Evolutionary conservation across 345 rosid species (phyloP).

Genomic region (Aquilaria malaccensis): DNA sequence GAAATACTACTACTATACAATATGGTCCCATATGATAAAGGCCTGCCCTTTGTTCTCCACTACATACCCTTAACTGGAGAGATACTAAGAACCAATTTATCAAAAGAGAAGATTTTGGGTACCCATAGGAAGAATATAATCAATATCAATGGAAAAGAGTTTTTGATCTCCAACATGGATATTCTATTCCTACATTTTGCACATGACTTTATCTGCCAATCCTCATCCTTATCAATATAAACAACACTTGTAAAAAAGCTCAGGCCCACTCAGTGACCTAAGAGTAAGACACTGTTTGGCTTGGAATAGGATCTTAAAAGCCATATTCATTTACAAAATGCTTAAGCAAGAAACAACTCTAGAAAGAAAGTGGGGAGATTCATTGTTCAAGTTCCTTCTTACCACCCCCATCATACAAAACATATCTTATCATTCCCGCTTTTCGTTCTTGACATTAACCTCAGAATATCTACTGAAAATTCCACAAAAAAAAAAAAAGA

Average conservation of each 20-base stretch:
- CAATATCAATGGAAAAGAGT: not conserved
- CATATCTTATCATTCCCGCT: slow-evolving; percentile 23
- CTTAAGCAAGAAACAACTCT: slow-evolving; percentile 2
- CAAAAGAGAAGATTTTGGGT: not conserved
- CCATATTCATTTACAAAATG: slow-evolving; percentile 31
- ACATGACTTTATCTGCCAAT: not conserved
- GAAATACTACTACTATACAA: not conserved
- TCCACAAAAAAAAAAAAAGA: not conserved
- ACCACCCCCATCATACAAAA: slow-evolving; percentile 7
- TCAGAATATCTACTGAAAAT: not conserved
- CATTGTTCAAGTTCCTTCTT: slow-evolving; percentile 13
- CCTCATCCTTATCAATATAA: not conserved
- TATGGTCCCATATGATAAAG: slow-evolving; percentile 6
- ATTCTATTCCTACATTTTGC: slow-evolving; percentile 15
- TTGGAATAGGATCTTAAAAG: slow-evolving; percentile 26
- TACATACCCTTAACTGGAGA: slow-evolving; percentile 10
- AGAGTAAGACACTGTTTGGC: slow-evolving; percentile 18
- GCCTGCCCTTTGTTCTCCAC: not conserved
- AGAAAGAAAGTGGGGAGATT: slow-evolving; percentile 18
- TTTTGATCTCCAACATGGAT: slow-evolving; percentile 11
- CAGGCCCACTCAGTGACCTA: slow-evolving; percentile 5
- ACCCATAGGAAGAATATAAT: slow-evolving; percentile 6
- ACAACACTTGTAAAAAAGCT: slow-evolving; percentile 6
- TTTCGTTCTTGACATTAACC: not conserved
- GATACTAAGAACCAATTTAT: slow-evolving; percentile 5